These are phyloP conservation scores for Populus simonii DNA, from an alignment of 345 rosid genomes.

Conservation along the genomic window DNA sequence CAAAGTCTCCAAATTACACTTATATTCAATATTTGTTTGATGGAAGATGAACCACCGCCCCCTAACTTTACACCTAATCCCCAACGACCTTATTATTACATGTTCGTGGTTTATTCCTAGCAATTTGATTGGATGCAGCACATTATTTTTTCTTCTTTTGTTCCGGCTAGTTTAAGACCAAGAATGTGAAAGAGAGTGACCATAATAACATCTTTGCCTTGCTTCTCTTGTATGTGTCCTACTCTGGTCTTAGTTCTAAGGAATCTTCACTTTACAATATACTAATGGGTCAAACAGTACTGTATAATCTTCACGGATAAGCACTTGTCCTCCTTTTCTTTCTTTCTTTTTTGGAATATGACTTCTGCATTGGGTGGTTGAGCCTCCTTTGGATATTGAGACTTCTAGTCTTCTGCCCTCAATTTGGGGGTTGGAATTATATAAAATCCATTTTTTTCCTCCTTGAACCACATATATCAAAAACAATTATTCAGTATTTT, in stretches of 20 bases:
- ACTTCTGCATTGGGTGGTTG: not conserved
- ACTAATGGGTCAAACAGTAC: conserved; percentile 10
- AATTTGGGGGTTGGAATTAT: too few relatives aligned
- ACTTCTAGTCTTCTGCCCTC: too few relatives aligned
- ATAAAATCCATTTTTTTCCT: too few relatives aligned
- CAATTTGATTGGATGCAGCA: not conserved
- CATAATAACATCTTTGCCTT: not conserved
- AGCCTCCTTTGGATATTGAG: not conserved
- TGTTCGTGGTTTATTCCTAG: not conserved
- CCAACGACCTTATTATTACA: conserved; percentile 13
- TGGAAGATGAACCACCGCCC: not conserved
- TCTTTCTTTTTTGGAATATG: not conserved
- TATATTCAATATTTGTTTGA: not conserved
- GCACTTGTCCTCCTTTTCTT: not conserved
- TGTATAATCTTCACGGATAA: not conserved
- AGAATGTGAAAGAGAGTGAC: not conserved
- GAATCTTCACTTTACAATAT: conserved; percentile 21
- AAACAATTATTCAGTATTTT: too few relatives aligned
- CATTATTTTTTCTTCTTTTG: too few relatives aligned
- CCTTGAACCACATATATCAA: too few relatives aligned
- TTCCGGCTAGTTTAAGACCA: not conserved
- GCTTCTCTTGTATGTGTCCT: conserved; percentile 8
- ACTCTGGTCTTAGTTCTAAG: conserved; percentile 14
- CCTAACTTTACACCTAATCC: conserved; percentile 25
- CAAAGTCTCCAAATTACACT: conserved; percentile 9